Evolutionary conservation across 2,329 filamentous ascomycete genomes (phyloP).

Genomic region (Fusarium keratoplasticum): DNA sequence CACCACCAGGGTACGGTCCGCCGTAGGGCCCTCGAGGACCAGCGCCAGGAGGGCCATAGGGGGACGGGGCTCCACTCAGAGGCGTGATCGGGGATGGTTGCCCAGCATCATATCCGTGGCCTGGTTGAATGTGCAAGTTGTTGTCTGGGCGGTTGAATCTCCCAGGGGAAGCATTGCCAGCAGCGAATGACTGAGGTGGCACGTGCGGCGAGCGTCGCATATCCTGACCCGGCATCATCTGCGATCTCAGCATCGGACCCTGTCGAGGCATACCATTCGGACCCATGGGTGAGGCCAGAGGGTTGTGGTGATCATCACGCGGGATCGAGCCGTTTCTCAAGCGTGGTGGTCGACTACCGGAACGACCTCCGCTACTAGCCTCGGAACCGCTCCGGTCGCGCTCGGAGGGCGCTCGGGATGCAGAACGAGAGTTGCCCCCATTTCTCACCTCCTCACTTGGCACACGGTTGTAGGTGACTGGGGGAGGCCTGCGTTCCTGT

Average conservation of each 20-base stretch:
- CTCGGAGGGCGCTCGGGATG: constrained; percentile 53
- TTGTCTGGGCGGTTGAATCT: constrained; percentile 40
- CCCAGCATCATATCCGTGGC: constrained; percentile 50
- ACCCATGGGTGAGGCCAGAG: constrained; percentile 34
- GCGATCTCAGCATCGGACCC: constrained; percentile 54
- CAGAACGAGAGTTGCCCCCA: constrained; percentile 38
- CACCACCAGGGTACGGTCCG: constrained; percentile 35
- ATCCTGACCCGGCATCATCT: constrained; percentile 62
- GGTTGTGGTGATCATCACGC: constrained; percentile 52
- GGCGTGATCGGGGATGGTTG: constrained; percentile 61
- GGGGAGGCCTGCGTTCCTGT: constrained; percentile 59
- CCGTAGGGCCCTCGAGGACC: constrained; percentile 28
- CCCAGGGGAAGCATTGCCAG: constrained; percentile 30
- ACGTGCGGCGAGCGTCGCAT: constrained; percentile 58
- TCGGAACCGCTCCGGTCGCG: constrained; percentile 68
- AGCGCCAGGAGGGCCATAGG: constrained; percentile 25
- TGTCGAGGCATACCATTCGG: constrained; percentile 45
- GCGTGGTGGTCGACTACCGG: constrained; percentile 54
- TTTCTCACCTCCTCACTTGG: constrained; percentile 57
- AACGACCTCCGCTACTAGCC: constrained; percentile 59
- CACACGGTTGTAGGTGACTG: constrained; percentile 58
- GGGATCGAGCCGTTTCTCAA: constrained; percentile 53
- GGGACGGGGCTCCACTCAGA: constrained; percentile 28
- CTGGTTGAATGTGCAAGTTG: constrained; percentile 30
- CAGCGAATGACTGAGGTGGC: constrained; percentile 55